Evolutionary conservation across 192 early-diverging fungal species (phyloP).

Genomic region (Gonapodya prolifera): DNA sequence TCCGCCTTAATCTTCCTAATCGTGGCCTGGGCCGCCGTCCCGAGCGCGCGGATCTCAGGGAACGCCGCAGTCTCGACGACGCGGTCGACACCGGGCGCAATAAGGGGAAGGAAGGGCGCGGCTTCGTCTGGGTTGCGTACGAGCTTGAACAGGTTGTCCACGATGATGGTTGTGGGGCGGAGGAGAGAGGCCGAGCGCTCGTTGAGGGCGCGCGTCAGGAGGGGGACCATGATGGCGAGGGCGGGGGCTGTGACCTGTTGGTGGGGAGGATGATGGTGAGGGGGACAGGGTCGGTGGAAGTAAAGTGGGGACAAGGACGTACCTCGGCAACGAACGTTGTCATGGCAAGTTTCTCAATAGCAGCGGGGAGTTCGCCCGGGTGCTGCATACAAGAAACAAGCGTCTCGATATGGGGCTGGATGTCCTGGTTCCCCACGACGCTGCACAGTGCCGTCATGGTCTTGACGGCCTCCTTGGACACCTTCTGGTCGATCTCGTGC

Average conservation of each 20-base stretch:
- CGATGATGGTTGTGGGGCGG: conserved; percentile 62
- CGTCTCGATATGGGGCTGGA: conserved; percentile 56
- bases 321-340: conserved; percentile 67
- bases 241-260: conserved; percentile 63
- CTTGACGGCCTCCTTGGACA: conserved; percentile 32
- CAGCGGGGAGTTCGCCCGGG: conserved; percentile 62
- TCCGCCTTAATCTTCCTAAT: background rate
- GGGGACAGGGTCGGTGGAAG: too few relatives aligned
- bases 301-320: too few relatives aligned
- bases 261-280: too few relatives aligned
- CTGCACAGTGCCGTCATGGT: conserved; percentile 55
- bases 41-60: conserved; percentile 62
- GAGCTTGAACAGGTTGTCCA: conserved; percentile 84
- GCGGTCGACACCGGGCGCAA: conserved; percentile 63
- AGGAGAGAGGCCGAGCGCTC: conserved; percentile 58
- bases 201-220: conserved; percentile 21
- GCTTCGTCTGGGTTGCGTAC: conserved; percentile 69
- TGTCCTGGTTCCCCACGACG: conserved; percentile 64
- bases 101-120: conserved; percentile 60
- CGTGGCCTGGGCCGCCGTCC: conserved; percentile 8
- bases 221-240: conserved; percentile 57
- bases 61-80: conserved; percentile 61
- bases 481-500: background rate
- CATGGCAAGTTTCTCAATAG: conserved; percentile 60
- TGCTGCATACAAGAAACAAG: conserved; percentile 58